phyloP scores from a whole-genome alignment of 2,329 filamentous ascomycete genomes.

The Colletotrichum sp. region DNA sequence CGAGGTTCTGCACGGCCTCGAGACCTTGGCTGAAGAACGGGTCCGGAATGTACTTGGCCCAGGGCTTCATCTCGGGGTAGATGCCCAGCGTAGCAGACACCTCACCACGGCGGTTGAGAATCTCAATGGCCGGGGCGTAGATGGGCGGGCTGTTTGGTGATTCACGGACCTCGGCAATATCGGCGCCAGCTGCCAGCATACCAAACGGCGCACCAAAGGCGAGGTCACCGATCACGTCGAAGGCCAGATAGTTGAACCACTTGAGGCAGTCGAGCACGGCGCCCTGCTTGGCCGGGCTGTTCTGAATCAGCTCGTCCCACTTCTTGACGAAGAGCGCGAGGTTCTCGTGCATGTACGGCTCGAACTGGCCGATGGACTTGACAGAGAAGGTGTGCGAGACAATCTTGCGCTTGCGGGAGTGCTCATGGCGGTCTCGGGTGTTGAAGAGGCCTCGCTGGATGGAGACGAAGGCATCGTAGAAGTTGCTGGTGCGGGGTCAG shows the following conservation, averaged over 20 bases:
- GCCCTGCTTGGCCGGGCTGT: constrained; percentile 38
- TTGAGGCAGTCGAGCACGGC: constrained; percentile 69
- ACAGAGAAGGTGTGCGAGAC: constrained; percentile 86
- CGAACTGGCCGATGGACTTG: constrained; percentile 83
- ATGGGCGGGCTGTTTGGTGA: constrained; percentile 65
- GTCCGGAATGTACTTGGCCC: constrained; percentile 80
- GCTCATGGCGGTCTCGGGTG: constrained; percentile 80
- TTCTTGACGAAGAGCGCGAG: constrained; percentile 75
- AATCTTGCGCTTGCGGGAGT: constrained; percentile 88
- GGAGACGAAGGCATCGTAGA: constrained; percentile 91
- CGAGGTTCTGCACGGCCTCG: constrained; percentile 77
- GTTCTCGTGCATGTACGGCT: constrained; percentile 86
- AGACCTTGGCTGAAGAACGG: constrained; percentile 81
- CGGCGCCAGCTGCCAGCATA: constrained; percentile 20
- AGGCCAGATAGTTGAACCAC: constrained; percentile 19
- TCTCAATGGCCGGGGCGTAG: constrained; percentile 82
- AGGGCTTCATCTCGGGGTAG: constrained; percentile 77
- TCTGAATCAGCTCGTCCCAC: constrained; percentile 65
- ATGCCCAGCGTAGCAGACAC: constrained; percentile 83
- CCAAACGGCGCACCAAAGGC: constrained; percentile 25
- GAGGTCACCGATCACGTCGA: constrained; percentile 27
- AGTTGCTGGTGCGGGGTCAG: constrained; percentile 60
- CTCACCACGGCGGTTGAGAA: constrained; percentile 86
- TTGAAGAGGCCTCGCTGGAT: constrained; percentile 89
- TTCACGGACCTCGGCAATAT: constrained; percentile 28